Percentiles rank a stretch among this genome's conserved stretches.
phyloP scores from a whole-genome alignment of 2,329 filamentous ascomycete genomes.

The Fusarium azukiicola region DNA sequence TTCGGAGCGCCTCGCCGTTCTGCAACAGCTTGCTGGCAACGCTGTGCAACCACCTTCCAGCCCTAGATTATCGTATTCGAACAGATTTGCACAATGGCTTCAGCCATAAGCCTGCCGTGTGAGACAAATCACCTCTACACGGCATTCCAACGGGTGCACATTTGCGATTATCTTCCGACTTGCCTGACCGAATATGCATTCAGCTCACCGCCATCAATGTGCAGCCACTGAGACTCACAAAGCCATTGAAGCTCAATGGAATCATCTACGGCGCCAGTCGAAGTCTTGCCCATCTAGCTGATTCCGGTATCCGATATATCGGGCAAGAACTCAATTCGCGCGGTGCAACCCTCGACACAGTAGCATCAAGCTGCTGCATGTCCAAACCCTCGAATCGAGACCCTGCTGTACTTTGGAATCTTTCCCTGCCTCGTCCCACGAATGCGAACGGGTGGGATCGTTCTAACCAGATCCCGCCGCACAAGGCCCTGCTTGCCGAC shows the following conservation, averaged over 20 bases:
- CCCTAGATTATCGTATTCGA: constrained; percentile 7
- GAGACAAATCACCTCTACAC: neutral
- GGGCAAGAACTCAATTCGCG: neutral
- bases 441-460: constrained; percentile 6
- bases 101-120: neutral
- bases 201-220: neutral
- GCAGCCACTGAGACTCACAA: neutral
- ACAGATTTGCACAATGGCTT: neutral
- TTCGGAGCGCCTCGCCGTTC: neutral
- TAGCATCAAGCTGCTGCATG: neutral
- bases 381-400: neutral
- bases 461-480: neutral
- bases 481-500: neutral
- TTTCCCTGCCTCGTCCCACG: neutral
- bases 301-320: neutral
- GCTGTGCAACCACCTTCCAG: neutral
- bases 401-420: constrained; percentile 2
- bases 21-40: neutral
- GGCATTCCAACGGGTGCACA: neutral
- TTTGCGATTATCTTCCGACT: neutral
- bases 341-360: neutral
- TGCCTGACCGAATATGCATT: neutral
- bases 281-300: neutral
- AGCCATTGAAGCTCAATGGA: neutral
- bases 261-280: neutral